Evolutionary conservation across 2,329 filamentous ascomycete genomes (phyloP).

Genomic region (Westerdykella ornata): DNA sequence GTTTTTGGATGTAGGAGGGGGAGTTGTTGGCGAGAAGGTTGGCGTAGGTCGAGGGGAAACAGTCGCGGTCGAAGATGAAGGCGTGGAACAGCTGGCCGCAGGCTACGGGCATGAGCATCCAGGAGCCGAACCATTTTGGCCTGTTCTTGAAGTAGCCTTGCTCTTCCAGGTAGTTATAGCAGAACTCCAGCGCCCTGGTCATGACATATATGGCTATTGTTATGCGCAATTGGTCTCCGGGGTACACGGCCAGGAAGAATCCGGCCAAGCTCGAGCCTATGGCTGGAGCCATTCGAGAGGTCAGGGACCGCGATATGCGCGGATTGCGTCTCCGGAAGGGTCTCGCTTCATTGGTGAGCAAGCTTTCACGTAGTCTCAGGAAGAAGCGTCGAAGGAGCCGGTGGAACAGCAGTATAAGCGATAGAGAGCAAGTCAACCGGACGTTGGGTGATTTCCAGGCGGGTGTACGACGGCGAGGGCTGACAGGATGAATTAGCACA

Average conservation of each 20-base stretch:
- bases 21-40: slow-evolving; percentile 65
- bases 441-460: slow-evolving; percentile 57
- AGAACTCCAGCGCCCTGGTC: slow-evolving; percentile 76
- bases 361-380: slow-evolving; percentile 65
- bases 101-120: slow-evolving; percentile 46
- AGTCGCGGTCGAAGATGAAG: slow-evolving; percentile 48
- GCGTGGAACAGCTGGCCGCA: slow-evolving; percentile 47
- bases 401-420: slow-evolving; percentile 80
- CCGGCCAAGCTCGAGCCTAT: slow-evolving; percentile 87
- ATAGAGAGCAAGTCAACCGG: slow-evolving; percentile 73
- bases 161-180: slow-evolving; percentile 75
- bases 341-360: slow-evolving; percentile 71
- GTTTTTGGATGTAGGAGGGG: slow-evolving; percentile 67
- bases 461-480: slow-evolving; percentile 35
- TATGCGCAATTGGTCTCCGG: slow-evolving; percentile 61
- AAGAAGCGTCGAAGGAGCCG: slow-evolving; percentile 88
- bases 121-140: slow-evolving; percentile 57
- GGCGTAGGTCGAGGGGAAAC: slow-evolving; percentile 52
- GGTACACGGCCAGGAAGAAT: slow-evolving; percentile 73
- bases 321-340: slow-evolving; percentile 82
- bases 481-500: slow-evolving; percentile 9
- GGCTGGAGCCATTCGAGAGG: slow-evolving; percentile 76
- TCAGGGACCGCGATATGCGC: slow-evolving; percentile 64
- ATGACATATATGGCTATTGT: slow-evolving; percentile 76
- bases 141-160: slow-evolving; percentile 58